Evolutionary conservation across 2,329 filamentous ascomycete species (phyloP).

Genomic region (Ceratocystis ficicola): DNA sequence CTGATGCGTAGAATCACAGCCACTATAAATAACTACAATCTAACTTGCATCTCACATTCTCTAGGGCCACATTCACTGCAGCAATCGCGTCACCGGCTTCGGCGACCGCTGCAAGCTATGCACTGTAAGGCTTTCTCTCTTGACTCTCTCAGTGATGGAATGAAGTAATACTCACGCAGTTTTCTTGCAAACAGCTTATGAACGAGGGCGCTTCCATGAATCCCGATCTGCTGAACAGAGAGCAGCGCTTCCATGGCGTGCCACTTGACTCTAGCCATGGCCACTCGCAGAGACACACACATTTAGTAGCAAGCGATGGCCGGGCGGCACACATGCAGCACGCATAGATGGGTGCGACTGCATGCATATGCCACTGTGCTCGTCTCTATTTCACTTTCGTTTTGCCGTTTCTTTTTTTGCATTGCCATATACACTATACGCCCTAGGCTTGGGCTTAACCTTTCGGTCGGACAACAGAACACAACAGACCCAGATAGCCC

Average conservation of each 20-base stretch:
- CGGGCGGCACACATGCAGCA: slow-evolving; percentile 3
- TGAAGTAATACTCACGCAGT: no score
- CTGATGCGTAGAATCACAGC: neutral
- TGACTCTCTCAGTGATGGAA: no score
- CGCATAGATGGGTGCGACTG: neutral
- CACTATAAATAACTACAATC: neutral
- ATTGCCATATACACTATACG: neutral
- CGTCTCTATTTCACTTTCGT: neutral
- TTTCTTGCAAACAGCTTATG: slow-evolving; percentile 7
- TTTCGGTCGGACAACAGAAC: neutral
- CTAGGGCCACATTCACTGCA: slow-evolving; percentile 29
- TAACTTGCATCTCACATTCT: neutral
- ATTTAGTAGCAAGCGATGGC: neutral
- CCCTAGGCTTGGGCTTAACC: neutral
- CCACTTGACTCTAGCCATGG: slow-evolving; percentile 6
- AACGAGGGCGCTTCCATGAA: slow-evolving; percentile 18
- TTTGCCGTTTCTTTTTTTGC: neutral
- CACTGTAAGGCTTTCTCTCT: slow-evolving; percentile 23
- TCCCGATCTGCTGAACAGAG: slow-evolving; percentile 12
- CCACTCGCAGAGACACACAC: neutral
- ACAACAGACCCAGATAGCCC: neutral
- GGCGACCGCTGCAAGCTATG: slow-evolving; percentile 28
- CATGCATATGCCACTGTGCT: neutral
- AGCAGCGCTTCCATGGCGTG: slow-evolving; percentile 12
- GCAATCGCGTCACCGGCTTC: slow-evolving; percentile 28